A percentile compares a stretch with the other conserved stretches of the same genome.
These are phyloP conservation scores for Colletotrichum trifolii DNA, from an alignment of 2,329 filamentous ascomycete genomes.

Conservation along the genomic window DNA sequence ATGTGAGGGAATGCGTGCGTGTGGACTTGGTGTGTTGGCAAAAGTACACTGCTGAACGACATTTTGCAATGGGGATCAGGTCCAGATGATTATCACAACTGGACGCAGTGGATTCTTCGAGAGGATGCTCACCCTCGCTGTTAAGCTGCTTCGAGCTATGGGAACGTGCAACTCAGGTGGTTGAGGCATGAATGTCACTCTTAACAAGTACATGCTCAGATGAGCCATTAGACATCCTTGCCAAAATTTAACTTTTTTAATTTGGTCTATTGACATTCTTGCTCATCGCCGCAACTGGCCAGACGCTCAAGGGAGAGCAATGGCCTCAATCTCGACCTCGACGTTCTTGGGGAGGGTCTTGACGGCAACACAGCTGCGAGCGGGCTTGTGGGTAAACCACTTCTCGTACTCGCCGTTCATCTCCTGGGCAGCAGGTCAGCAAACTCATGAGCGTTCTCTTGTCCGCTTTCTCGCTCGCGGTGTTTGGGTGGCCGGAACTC, in stretches of 20 bases:
- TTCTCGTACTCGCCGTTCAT: constrained; percentile 90
- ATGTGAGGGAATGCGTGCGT: too few species aligned
- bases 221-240: neutral
- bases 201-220: too few species aligned
- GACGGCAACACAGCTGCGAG: constrained; percentile 90
- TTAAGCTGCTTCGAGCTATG: too few species aligned
- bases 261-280: constrained; percentile 7
- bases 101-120: too few species aligned
- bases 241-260: constrained; percentile 10
- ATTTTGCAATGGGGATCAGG: too few species aligned
- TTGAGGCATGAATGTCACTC: too few species aligned
- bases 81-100: too few species aligned
- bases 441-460: neutral
- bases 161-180: too few species aligned
- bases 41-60: too few species aligned
- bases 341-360: constrained; percentile 89
- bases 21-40: too few species aligned
- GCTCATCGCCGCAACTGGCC: neutral
- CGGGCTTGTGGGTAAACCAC: constrained; percentile 85
- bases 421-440: constrained; percentile 53
- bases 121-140: too few species aligned
- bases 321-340: constrained; percentile 90
- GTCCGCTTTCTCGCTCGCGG: too few species aligned
- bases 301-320: constrained; percentile 71
- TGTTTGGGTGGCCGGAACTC: constrained; percentile 40